Evolutionary conservation across 2,329 filamentous ascomycete genomes (phyloP).

Genomic region (Lachnellula arida): DNA sequence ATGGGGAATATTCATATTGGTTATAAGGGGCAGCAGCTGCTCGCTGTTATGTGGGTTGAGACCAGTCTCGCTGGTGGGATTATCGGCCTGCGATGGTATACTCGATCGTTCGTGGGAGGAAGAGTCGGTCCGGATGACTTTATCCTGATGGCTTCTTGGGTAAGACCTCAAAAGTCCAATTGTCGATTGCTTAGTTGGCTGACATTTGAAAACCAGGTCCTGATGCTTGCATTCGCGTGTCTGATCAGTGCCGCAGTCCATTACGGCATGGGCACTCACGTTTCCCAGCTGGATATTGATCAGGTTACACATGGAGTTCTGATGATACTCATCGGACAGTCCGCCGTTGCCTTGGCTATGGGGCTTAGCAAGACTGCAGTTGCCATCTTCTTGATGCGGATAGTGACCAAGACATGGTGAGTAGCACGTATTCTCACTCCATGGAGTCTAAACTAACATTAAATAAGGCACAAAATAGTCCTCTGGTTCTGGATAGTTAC

Average conservation of each 20-base stretch:
- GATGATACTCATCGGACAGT: background rate
- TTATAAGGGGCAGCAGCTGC: background rate
- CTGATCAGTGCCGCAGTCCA: background rate
- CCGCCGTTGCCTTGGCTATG: background rate
- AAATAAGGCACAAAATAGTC: background rate
- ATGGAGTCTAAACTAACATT: background rate
- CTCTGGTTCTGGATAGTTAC: background rate
- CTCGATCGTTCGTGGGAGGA: background rate
- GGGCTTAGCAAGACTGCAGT: constrained; percentile 1
- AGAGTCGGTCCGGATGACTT: background rate
- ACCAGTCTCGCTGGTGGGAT: background rate
- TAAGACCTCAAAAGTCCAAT: background rate
- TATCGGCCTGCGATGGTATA: background rate
- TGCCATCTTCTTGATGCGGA: constrained; percentile 1
- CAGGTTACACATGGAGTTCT: background rate
- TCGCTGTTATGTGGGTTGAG: background rate
- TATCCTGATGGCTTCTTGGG: background rate
- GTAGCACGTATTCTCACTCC: background rate
- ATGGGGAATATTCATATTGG: background rate
- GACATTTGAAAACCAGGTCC: background rate
- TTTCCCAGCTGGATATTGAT: background rate
- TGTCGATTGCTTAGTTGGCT: background rate
- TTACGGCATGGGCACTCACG: background rate
- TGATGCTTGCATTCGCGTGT: background rate
- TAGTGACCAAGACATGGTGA: background rate